phyloP scores from a whole-genome alignment of 306 rosid genomes.

The Pyrus communis region DNA sequence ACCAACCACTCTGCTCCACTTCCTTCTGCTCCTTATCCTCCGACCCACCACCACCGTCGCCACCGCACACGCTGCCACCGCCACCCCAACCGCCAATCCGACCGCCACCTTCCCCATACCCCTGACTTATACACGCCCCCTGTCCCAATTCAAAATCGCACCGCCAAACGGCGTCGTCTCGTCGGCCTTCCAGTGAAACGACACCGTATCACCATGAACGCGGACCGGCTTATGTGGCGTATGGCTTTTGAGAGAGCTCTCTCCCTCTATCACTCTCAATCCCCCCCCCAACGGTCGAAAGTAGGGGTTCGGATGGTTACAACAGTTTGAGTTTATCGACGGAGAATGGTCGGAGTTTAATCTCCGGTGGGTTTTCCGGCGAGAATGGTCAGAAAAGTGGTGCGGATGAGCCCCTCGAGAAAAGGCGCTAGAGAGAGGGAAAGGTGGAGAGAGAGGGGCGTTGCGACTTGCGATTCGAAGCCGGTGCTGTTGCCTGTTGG shows the following conservation, averaged over 20 bases:
- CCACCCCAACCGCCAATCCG: constrained; percentile 62
- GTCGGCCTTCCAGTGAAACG: constrained; percentile 38
- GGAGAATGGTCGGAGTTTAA: background rate
- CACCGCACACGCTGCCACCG: constrained; percentile 63
- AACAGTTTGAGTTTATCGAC: background rate
- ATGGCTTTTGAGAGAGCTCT: background rate
- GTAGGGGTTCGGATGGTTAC: too few relatives aligned
- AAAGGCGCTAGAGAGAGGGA: constrained; percentile 6
- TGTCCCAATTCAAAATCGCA: constrained; percentile 32
- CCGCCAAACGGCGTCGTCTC: constrained; percentile 42
- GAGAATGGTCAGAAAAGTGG: constrained; percentile 29
- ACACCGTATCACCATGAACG: constrained; percentile 59
- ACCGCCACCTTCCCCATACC: constrained; percentile 62
- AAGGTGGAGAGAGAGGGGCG: constrained; percentile 20
- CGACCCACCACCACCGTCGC: constrained; percentile 71
- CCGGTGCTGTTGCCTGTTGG: constrained; percentile 43
- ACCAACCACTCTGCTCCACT: constrained; percentile 65
- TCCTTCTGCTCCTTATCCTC: constrained; percentile 61
- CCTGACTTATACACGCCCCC: background rate
- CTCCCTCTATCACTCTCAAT: background rate
- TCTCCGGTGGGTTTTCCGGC: constrained; percentile 29
- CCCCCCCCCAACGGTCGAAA: background rate
- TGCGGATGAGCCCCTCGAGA: constrained; percentile 1
- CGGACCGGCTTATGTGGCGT: background rate
- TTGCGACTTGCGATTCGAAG: background rate